These are phyloP conservation scores for Trematosphaeria pertusa DNA, from an alignment of 2,329 filamentous ascomycete species.

Conservation along the genomic window DNA sequence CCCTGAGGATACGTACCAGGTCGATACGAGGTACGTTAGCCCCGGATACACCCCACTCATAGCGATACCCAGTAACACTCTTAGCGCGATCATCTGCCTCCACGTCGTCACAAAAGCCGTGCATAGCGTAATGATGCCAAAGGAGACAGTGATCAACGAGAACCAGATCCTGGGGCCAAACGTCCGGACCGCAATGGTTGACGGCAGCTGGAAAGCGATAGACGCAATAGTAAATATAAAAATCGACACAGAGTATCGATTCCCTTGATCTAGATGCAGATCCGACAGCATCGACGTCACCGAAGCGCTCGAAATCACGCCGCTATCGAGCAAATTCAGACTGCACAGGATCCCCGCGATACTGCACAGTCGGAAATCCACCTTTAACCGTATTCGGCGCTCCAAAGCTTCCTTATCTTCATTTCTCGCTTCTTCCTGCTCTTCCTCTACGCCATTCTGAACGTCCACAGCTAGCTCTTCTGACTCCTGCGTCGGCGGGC, in stretches of 20 bases:
- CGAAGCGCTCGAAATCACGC: slow-evolving; percentile 72
- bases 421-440: too few species aligned
- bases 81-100: slow-evolving; percentile 72
- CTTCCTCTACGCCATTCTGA: slow-evolving; percentile 1
- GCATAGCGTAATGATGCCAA: slow-evolving; percentile 71
- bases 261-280: slow-evolving; percentile 65
- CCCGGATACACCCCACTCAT: slow-evolving; percentile 58
- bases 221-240: slow-evolving; percentile 76
- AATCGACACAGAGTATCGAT: slow-evolving; percentile 72
- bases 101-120: slow-evolving; percentile 73
- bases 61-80: slow-evolving; percentile 69
- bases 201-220: slow-evolving; percentile 72
- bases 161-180: slow-evolving; percentile 71
- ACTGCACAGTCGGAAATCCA: slow-evolving; percentile 72
- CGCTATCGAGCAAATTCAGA: slow-evolving; percentile 72
- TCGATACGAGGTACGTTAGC: slow-evolving; percentile 62
- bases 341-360: slow-evolving; percentile 75
- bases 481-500: slow-evolving; percentile 4
- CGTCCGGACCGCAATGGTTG: slow-evolving; percentile 69
- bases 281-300: slow-evolving; percentile 73
- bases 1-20: too few species aligned
- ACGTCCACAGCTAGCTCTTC: slow-evolving; percentile 6
- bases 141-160: slow-evolving; percentile 63
- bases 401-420: slow-evolving; percentile 44
- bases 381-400: slow-evolving; percentile 64